Base-by-base conservation (phyloP, 768 basidiomycete genomes). In the Arthromyces matolae region DNA sequence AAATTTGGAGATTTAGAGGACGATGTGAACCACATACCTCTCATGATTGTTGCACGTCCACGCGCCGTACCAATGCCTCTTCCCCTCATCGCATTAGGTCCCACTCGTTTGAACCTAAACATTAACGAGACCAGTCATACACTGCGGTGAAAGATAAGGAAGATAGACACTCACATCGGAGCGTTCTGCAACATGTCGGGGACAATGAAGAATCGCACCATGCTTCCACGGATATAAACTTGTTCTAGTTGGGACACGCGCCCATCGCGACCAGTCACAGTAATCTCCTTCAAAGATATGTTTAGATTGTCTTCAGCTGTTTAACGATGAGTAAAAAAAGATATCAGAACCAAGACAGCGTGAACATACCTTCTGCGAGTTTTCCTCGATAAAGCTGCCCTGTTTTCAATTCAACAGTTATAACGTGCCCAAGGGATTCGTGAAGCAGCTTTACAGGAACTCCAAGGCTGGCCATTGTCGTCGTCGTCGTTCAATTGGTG, bases 121-220 rank as follows among this genome's bases (percentile, higher is more conserved):
- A 25, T 45, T 10, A 28, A n/a, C n/a, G n/a, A 32, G n/a, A 23
- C 19, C 24, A 45, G 25, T 34, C 29, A 25, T 41, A 25, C 49
- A 34, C 38, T 28, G 24, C 33, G 23, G 25, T 35, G 19, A 27
- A 50, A 37, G 51, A 16, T 20, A 50, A 32, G 49, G 34, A 29
- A 22, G 3, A 47, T 12, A 34, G 53, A 45, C 46, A 73, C 89
- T 65, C 63, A 94, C 96, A 99, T 99, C 16, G 96, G 96, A 12
- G 96, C 96, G 66, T 98, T 98, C 65, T 97, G 90, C 57, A 99
- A 75, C 90, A 99, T 97, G 69, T 98, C 96, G 46, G 96, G 96
- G 18, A 99, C 96, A 66, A 98, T 97, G 72, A 98, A 95, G 76
- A 96, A 98, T 55, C 96, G 80, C 56, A 97, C 77, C 90, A 97